A percentile compares a stretch with the other conserved stretches of the same genome.
Conservation (phyloP, 495 filamentous ascomycete genomes). For the Xylaria castorea region DNA sequence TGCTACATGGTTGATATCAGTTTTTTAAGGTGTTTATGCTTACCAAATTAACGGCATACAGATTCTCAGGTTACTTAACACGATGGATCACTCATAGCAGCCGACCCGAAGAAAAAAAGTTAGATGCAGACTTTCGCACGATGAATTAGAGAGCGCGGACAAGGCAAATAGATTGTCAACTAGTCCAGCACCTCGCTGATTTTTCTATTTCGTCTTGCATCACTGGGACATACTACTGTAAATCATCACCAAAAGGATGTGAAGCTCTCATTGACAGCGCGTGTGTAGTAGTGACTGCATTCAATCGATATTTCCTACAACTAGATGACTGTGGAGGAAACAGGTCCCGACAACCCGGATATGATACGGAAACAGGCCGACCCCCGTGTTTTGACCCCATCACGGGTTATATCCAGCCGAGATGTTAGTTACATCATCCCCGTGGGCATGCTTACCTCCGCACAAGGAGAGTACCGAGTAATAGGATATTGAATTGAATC, state of each 20-base stretch:
- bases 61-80: too few relatives aligned
- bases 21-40: too few relatives aligned
- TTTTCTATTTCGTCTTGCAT: not conserved
- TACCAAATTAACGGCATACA: too few relatives aligned
- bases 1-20: too few relatives aligned
- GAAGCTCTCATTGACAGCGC: not conserved
- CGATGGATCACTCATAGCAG: too few relatives aligned
- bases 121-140: not conserved
- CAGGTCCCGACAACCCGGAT: constrained; percentile 9
- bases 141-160: not conserved
- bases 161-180: not conserved
- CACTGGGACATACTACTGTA: not conserved
- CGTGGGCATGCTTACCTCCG: not conserved
- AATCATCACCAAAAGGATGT: not conserved
- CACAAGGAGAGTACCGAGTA: not conserved
- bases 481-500: not conserved
- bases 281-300: not conserved
- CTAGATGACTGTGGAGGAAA: not conserved
- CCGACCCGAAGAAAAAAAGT: too few relatives aligned
- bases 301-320: not conserved
- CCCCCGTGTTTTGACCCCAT: not conserved
- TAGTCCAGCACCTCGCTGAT: not conserved
- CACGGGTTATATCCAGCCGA: constrained; percentile 16
- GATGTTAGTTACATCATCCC: constrained; percentile 4
- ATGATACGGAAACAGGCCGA: constrained; percentile 17